These are phyloP conservation scores for Xylariaceae sp. DNA, from an alignment of 2,329 filamentous ascomycete genomes.

Conservation along the genomic window DNA sequence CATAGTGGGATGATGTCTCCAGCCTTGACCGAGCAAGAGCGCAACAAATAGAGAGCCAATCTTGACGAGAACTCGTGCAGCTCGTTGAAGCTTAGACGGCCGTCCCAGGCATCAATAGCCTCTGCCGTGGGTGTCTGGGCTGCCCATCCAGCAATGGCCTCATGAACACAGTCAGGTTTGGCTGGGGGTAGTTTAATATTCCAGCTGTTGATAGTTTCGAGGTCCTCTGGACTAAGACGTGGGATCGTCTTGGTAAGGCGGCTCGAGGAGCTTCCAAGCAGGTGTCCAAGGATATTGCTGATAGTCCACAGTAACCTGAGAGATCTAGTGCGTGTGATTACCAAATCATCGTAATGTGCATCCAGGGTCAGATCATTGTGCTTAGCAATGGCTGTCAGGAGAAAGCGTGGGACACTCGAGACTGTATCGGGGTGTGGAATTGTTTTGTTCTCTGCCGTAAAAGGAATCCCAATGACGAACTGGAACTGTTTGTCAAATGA, in stretches of 20 bases:
- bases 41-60: background rate
- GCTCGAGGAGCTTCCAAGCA: background rate
- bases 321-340: background rate
- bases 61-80: background rate
- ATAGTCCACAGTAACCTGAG: background rate
- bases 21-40: background rate
- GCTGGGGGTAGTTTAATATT: background rate
- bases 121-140: background rate
- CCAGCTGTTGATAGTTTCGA: background rate
- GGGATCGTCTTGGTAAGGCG: background rate
- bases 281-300: background rate
- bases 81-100: background rate
- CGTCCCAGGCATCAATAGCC: background rate
- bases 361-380: background rate
- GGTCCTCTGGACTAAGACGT: background rate
- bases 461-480: background rate
- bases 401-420: too few relatives aligned
- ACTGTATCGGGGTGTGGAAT: too few relatives aligned
- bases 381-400: background rate
- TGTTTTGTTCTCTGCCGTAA: background rate
- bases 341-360: background rate
- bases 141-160: background rate
- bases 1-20: conserved; percentile 1
- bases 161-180: background rate
- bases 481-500: background rate